Evolutionary conservation across 2,329 filamentous ascomycete species (phyloP), one percentile per base, ranked within the genome.

Genomic region (Cladosporium sp.): DNA sequence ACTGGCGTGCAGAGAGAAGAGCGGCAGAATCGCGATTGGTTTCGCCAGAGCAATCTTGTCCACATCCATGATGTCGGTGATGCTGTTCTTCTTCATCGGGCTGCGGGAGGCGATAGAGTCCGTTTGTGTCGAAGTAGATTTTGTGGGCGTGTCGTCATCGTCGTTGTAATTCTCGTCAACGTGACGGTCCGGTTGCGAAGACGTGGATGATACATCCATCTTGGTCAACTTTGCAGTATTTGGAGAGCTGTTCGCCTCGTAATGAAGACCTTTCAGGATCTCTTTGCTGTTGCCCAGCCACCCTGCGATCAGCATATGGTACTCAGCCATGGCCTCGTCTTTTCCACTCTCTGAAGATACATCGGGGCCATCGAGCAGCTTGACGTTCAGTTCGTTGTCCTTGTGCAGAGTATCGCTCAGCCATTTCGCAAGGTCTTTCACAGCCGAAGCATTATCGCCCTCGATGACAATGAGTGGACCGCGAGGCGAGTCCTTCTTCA

Each of bases 391-490:
- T 46, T 79, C 78, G 5, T 72, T 74, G 56, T 78, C 77, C 37
- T 75, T 78, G 44, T 70, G 70, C 43, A 85, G 68, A 40, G 72
- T 72, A 53, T 71, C 74, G 54, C 72, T 76, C 62, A 95, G 74
- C 60, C 84, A 85, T 33, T 77, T 75, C 51, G 86, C 78, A 16
- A 95, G 80, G 14, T 80, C 78, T 3, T 77, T 72, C 3, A 88
- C 83, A 3, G 87, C 80, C 9, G 79, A 75, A 1, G 73, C 68
- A 53, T 85, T 80, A 14, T 85, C 77, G 1, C 91, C 91, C 68
- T 97, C 92, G 28, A 97, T 74, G 0, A 88, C 86, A 56, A 97
- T 84, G 35, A 96, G 80, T 0, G 87, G 81, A 0, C 92, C 91
- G n/a, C 90, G 81, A 1, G 58, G 55, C 6, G 54, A 46, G 41